Evolutionary conservation across 495 filamentous ascomycete species (phyloP).

Genomic region (Talaromyces liani): DNA sequence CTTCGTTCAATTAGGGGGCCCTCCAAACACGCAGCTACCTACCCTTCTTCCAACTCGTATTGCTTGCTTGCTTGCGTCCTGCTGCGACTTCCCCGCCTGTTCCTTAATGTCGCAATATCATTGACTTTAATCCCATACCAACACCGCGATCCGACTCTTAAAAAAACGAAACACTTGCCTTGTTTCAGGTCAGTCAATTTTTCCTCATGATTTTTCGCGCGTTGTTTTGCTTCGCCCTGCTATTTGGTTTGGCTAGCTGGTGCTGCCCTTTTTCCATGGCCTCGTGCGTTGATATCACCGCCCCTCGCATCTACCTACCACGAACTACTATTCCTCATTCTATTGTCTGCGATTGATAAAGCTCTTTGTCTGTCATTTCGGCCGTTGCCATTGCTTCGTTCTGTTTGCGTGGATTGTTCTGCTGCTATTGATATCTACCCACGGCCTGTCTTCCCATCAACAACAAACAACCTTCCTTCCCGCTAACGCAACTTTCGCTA

Average conservation of each 20-base stretch:
- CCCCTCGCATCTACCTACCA: constrained; percentile 5
- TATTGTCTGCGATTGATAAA: background rate
- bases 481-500: background rate
- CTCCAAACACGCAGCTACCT: constrained; percentile 1
- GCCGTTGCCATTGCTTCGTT: background rate
- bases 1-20: background rate
- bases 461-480: background rate
- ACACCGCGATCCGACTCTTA: background rate
- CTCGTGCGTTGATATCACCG: background rate
- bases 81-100: constrained; percentile 3
- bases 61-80: constrained; percentile 3
- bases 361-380: background rate
- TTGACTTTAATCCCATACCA: background rate
- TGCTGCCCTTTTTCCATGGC: background rate
- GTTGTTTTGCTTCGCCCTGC: background rate
- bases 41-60: background rate
- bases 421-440: background rate
- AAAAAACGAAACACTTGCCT: background rate
- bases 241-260: background rate
- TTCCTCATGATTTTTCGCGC: background rate
- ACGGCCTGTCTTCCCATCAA: background rate
- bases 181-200: background rate
- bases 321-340: background rate
- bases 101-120: background rate
- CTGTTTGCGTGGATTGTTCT: background rate